These are phyloP conservation scores for Aspergillus baeticus DNA, from an alignment of 495 filamentous ascomycete species.

Conservation along the genomic window DNA sequence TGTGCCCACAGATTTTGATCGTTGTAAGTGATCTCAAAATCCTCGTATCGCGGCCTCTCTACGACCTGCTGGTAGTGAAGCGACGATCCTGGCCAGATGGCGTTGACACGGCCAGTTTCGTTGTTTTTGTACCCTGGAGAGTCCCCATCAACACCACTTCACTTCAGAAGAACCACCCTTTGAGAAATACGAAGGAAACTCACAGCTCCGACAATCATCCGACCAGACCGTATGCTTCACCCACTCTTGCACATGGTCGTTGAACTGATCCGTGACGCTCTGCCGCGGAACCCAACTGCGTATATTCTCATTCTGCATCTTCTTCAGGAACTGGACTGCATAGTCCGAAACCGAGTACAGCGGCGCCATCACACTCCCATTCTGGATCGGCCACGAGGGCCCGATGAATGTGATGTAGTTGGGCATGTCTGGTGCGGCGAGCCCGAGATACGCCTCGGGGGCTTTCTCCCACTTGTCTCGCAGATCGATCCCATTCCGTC, in stretches of 20 bases:
- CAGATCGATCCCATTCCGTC: background rate
- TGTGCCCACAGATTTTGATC: background rate
- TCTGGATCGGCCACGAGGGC: background rate
- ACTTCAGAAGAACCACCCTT: background rate
- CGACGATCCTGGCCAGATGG: background rate
- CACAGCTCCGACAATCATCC: background rate
- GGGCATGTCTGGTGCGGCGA: background rate
- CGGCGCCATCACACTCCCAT: background rate
- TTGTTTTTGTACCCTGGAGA: constrained; percentile 2
- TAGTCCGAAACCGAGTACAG: background rate
- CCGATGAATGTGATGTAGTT: constrained; percentile 4
- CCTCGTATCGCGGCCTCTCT: background rate
- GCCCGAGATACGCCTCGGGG: background rate
- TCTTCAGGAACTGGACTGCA: background rate
- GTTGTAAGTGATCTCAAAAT: background rate
- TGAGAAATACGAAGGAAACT: background rate
- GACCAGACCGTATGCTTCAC: background rate
- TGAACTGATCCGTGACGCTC: background rate
- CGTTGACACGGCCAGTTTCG: constrained; percentile 1
- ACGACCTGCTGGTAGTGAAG: background rate
- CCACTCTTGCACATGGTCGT: constrained; percentile 2
- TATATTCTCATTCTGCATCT: constrained; percentile 5
- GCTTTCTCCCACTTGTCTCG: background rate
- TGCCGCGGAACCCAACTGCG: background rate
- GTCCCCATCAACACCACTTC: background rate